Conservation (phyloP, 164 flowering plant species). For the Chimonanthus salicifolius region DNA sequence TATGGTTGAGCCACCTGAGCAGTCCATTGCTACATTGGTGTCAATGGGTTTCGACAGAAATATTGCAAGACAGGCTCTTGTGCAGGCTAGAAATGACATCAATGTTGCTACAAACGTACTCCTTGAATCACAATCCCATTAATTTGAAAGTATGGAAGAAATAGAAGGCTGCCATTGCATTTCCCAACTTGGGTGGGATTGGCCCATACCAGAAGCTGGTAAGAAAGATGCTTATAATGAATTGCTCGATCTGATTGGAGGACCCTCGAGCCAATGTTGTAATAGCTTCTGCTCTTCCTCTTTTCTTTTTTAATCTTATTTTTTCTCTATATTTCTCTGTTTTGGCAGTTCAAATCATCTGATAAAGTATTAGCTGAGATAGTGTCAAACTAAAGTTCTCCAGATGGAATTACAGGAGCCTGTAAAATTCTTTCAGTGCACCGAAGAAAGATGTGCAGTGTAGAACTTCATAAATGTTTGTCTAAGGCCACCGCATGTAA, state of each 20-base stretch:
- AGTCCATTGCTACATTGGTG: slow-evolving; percentile 64
- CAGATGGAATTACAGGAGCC: neutral
- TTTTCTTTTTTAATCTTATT: neutral
- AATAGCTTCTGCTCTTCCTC: neutral
- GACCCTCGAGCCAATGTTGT: neutral
- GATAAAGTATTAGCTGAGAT: neutral
- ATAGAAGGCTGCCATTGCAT: neutral
- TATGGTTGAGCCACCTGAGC: slow-evolving; percentile 63
- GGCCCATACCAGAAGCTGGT: too few species aligned
- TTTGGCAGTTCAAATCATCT: neutral
- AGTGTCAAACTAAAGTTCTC: neutral
- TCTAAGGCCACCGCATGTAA: too few species aligned
- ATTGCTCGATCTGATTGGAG: neutral
- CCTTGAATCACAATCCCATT: slow-evolving; percentile 81
- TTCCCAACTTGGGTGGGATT: neutral
- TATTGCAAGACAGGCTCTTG: slow-evolving; percentile 83
- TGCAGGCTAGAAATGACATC: slow-evolving; percentile 83
- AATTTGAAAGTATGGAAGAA: neutral
- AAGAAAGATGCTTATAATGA: neutral
- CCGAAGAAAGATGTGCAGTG: too few species aligned
- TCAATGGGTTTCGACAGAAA: slow-evolving; percentile 93
- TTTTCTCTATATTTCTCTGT: neutral
- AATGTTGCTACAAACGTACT: slow-evolving; percentile 89
- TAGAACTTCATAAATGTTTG: too few species aligned
- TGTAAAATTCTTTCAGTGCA: neutral